phyloP scores from a whole-genome alignment of 148 eudicot genomes.

The Heliamphora exappendiculata region DNA sequence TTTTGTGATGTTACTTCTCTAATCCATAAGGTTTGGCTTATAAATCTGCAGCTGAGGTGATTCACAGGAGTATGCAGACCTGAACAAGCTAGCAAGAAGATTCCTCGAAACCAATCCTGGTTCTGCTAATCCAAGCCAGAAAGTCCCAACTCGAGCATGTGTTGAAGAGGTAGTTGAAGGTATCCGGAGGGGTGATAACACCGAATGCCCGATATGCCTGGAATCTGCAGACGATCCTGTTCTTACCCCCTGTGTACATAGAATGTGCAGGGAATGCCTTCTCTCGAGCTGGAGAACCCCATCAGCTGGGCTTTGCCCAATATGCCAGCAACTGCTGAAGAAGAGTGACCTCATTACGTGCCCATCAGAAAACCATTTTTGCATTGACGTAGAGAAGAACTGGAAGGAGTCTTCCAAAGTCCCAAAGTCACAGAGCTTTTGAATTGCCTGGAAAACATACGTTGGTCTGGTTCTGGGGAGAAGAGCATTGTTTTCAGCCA shows the following conservation, averaged over 20 bases:
- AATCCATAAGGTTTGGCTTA: neutral
- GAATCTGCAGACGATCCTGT: constrained; percentile 63
- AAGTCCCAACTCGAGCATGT: constrained; percentile 36
- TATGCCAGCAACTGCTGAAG: constrained; percentile 41
- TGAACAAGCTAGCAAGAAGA: constrained; percentile 48
- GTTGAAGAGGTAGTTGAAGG: constrained; percentile 55
- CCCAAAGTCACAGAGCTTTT: constrained; percentile 45
- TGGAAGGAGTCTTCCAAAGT: constrained; percentile 60
- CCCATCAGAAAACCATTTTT: constrained; percentile 40
- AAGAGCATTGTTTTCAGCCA: constrained; percentile 68
- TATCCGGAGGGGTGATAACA: constrained; percentile 32
- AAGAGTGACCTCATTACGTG: constrained; percentile 52
- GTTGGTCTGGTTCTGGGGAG: constrained; percentile 29
- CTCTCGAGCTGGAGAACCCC: constrained; percentile 47
- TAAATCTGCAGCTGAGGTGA: constrained; percentile 43
- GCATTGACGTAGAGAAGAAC: constrained; percentile 47
- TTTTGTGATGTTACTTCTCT: neutral
- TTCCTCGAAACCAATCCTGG: constrained; percentile 36
- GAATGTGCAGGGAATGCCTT: constrained; percentile 65
- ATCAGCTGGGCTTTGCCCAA: constrained; percentile 41
- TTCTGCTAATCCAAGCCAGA: constrained; percentile 16
- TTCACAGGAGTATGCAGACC: constrained; percentile 38
- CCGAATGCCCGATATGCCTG: constrained; percentile 65
- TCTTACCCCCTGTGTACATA: constrained; percentile 56
- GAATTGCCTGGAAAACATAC: constrained; percentile 36